Evolutionary conservation across 768 basidiomycete genomes (phyloP), one percentile per base, ranked within the genome.

Genomic region (Boletus pseudopeckii): DNA sequence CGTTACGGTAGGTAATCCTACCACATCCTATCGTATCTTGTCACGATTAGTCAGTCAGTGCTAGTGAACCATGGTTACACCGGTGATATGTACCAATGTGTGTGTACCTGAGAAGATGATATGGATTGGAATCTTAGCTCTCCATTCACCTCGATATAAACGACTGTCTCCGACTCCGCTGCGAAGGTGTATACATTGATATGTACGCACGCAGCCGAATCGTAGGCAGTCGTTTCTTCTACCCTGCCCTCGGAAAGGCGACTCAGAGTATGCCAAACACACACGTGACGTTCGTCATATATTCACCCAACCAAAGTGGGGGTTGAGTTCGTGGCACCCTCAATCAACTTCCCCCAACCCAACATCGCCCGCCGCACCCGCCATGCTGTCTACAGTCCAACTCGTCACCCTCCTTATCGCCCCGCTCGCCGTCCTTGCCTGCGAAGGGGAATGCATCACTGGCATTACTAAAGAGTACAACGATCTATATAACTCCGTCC

Each of bases 391-490:
- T 20, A 55, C 40, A 42, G 40, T 58, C 48, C 57, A 62, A 50
- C 38, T 69, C 48, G 7, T 66, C 44, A 42, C 67, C 30, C 38
- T 72, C 30, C 45, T 72, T 49, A 36, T 64, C 18, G 59, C 69
- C 60, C 73, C 77, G 42, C 63, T 69, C 61, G 63, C 73, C 39
- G 76, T 80, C 53, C 61, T 64, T 36, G 82, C 83, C 28, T 91
- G 88, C 65, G 88, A 90, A 74, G 84, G 82, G 22, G 80, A 82
- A 30, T 90, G 88, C 64, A 86, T 84, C 52, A 67, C 71, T 17
- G 76, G 70, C n/a, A 79, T 83, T 57, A 86, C 85, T 15, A 74
- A 77, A 39, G 77, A 79, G 28, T 82, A 80, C 54, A 59, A 81
- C 45, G 65, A 67, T 15, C 80, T 81, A 64, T 85, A 85, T 56